phyloP scores from a whole-genome alignment of 1,284 basidiomycete species.

The Rhodotorula sp. region DNA sequence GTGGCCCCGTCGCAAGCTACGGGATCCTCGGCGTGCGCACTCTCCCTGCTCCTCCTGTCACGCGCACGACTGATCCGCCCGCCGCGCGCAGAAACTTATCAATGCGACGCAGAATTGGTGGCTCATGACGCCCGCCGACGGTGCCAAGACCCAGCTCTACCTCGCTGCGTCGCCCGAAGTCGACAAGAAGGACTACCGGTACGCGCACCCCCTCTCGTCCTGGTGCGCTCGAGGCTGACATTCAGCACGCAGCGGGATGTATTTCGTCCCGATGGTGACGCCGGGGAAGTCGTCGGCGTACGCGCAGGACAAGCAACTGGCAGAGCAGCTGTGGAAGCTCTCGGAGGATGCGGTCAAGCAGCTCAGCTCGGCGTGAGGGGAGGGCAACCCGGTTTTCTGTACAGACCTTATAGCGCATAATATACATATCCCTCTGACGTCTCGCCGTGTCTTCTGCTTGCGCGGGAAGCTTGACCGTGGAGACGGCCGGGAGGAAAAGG shows the following conservation, averaged over 20 bases:
- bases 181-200: conserved; percentile 34
- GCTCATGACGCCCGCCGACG: conserved; percentile 42
- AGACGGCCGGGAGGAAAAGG: too few relatives aligned
- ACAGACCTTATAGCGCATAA: too few relatives aligned
- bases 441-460: too few relatives aligned
- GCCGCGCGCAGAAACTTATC: conserved; percentile 2
- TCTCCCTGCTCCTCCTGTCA: neutral
- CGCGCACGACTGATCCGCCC: neutral
- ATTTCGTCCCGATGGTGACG: conserved; percentile 47
- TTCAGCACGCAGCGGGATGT: conserved; percentile 41
- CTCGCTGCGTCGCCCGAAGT: conserved; percentile 48
- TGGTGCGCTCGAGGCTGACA: neutral
- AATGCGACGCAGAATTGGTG: neutral
- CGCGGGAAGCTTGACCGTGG: too few relatives aligned
- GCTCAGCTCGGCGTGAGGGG: neutral
- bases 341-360: conserved; percentile 33
- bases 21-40: conserved; percentile 19
- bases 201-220: neutral
- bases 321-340: conserved; percentile 39
- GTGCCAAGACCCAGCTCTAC: conserved; percentile 49
- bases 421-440: too few relatives aligned
- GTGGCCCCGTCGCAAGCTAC: conserved; percentile 38
- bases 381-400: too few relatives aligned
- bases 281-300: conserved; percentile 13
- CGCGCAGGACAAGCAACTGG: conserved; percentile 25